Percentiles rank a stretch among this genome's conserved stretches.
These are phyloP conservation scores for Candolleomyces efflorescens DNA, from an alignment of 768 basidiomycete genomes.

Conservation along the genomic window DNA sequence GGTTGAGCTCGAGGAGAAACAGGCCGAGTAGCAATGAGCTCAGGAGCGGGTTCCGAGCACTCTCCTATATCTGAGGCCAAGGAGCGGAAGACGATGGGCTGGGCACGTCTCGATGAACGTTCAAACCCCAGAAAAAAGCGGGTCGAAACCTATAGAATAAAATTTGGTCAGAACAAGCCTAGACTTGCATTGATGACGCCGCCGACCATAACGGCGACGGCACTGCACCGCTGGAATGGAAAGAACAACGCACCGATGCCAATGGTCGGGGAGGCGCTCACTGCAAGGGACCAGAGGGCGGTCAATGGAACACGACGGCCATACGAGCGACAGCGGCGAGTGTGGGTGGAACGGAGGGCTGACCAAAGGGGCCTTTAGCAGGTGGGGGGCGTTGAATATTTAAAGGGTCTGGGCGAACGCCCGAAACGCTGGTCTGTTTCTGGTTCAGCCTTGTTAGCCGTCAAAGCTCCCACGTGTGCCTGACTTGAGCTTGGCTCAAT, in stretches of 20 bases:
- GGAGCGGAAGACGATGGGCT: not conserved
- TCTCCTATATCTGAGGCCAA: not conserved
- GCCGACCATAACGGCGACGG: not conserved
- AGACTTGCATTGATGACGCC: not conserved
- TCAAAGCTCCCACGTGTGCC: not conserved
- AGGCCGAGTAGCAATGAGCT: not conserved
- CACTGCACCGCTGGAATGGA: not conserved
- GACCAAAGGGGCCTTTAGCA: not conserved
- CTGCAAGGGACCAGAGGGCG: not conserved
- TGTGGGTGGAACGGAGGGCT: not conserved
- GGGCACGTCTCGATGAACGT: not conserved
- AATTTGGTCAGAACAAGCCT: not conserved
- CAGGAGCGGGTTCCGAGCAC: not conserved
- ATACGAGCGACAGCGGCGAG: not conserved
- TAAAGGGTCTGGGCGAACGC: not conserved
- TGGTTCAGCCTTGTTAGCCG: conserved; percentile 2
- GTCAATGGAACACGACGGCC: not conserved
- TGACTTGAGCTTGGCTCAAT: not conserved
- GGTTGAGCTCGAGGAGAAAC: not conserved
- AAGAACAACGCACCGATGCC: not conserved
- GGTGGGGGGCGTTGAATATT: not conserved
- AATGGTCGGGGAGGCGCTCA: not conserved
- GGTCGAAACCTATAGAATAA: not conserved
- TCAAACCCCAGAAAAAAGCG: not conserved
- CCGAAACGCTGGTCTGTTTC: conserved; percentile 1